phyloP scores from a whole-genome alignment of 139 green algal genomes.

The Chlamydomonas applanata region DNA sequence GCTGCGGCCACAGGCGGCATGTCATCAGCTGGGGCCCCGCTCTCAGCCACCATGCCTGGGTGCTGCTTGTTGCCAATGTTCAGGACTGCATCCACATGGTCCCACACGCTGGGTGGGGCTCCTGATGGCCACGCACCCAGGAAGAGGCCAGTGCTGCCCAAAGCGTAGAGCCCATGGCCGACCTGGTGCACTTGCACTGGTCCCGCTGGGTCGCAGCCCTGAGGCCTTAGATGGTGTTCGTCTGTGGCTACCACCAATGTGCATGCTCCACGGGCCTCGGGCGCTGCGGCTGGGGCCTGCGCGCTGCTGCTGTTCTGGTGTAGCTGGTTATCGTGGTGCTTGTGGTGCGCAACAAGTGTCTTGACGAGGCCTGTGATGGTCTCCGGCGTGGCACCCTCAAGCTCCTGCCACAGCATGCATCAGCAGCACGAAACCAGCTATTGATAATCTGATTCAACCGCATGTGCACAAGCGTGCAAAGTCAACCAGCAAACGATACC shows the following conservation, averaged over 20 bases:
- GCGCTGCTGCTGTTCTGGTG: no score
- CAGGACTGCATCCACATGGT: slow-evolving; percentile 66
- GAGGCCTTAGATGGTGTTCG: slow-evolving; percentile 29
- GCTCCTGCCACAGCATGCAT: neutral
- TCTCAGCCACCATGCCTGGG: slow-evolving; percentile 19
- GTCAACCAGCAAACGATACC: no score
- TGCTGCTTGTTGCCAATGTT: slow-evolving; percentile 32
- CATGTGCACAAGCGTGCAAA: no score
- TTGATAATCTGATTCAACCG: no score
- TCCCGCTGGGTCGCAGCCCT: slow-evolving; percentile 19
- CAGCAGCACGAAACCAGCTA: no score
- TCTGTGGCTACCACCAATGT: slow-evolving; percentile 7
- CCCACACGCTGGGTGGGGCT: slow-evolving; percentile 54
- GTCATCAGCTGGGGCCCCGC: no score
- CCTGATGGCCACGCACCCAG: slow-evolving; percentile 44
- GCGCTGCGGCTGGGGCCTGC: neutral
- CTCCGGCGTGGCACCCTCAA: neutral
- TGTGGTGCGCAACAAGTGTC: neutral
- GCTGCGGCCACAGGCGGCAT: no score
- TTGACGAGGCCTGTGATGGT: neutral
- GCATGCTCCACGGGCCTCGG: neutral
- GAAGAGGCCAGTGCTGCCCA: slow-evolving; percentile 42
- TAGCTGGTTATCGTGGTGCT: no score
- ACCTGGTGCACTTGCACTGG: neutral
- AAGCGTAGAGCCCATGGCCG: slow-evolving; percentile 18